Evolutionary conservation across 345 rosid species (phyloP).

Genomic region (Corchorus capsularis): DNA sequence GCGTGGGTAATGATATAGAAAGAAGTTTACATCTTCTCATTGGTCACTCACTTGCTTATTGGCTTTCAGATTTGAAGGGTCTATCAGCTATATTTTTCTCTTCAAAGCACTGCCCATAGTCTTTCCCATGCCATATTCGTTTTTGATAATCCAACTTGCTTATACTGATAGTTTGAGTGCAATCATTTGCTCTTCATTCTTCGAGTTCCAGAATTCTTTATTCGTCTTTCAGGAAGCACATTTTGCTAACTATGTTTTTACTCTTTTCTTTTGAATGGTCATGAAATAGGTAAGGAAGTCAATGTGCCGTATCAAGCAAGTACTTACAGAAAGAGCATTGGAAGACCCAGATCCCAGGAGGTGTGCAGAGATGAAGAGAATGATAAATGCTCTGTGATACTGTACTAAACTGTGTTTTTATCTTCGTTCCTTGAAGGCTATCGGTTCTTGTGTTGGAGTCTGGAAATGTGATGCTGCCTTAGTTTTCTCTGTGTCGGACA

Average conservation of each 20-base stretch:
- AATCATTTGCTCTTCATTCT: too few relatives aligned
- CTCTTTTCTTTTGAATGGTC: neutral
- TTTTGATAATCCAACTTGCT: too few relatives aligned
- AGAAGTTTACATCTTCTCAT: too few relatives aligned
- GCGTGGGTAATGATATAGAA: too few relatives aligned
- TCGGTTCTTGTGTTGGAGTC: neutral
- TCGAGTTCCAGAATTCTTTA: too few relatives aligned
- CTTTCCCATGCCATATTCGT: too few relatives aligned
- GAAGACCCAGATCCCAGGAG: constrained; percentile 86
- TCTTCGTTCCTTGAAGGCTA: neutral
- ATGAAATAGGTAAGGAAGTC: constrained; percentile 71
- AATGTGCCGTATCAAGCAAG: constrained; percentile 87
- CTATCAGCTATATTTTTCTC: too few relatives aligned
- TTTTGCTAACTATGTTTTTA: constrained; percentile 5
- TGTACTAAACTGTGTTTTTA: neutral
- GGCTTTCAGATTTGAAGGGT: too few relatives aligned
- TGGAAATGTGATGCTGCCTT: constrained; percentile 1
- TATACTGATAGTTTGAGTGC: too few relatives aligned
- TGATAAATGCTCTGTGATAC: constrained; percentile 86
- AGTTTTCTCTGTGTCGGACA: neutral
- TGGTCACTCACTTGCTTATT: too few relatives aligned
- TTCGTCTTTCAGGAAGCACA: neutral
- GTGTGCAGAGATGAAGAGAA: constrained; percentile 86
- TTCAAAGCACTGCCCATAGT: too few relatives aligned
- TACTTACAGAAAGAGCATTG: constrained; percentile 82